Percentiles rank a stretch among this genome's conserved stretches.
Evolutionary conservation across 768 basidiomycete genomes (phyloP).

Genomic region (Leccinum truebloodii): DNA sequence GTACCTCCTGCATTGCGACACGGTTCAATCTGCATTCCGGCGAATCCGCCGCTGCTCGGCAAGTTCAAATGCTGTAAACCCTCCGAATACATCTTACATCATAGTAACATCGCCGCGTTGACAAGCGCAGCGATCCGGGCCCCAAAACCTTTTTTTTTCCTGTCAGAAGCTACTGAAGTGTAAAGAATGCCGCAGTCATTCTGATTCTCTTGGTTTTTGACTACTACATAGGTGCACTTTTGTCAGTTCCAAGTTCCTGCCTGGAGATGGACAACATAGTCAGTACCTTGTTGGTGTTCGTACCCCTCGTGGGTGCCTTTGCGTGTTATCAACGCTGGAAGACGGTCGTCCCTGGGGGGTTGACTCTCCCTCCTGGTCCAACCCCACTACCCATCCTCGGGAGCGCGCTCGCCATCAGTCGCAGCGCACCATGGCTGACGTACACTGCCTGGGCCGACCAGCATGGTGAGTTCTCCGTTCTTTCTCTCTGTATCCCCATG

Average conservation of each 20-base stretch:
- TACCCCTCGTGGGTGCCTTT: not conserved
- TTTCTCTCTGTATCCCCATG: too few species aligned
- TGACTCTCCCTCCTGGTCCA: slow-evolving; percentile 17
- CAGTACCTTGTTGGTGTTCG: not conserved
- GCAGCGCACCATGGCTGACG: slow-evolving; percentile 11
- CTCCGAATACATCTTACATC: too few species aligned
- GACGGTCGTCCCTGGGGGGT: not conserved
- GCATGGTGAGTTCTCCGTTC: slow-evolving; percentile 8
- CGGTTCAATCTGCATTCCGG: not conserved
- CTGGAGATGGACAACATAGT: not conserved
- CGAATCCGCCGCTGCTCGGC: too few species aligned
- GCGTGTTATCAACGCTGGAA: not conserved
- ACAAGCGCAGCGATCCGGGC: too few species aligned
- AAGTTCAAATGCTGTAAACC: too few species aligned
- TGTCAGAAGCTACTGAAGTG: too few species aligned
- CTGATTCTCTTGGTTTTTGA: too few species aligned
- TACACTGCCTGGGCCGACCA: slow-evolving; percentile 15
- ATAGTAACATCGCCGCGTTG: too few species aligned
- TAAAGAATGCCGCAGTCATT: too few species aligned
- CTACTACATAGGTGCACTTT: too few species aligned
- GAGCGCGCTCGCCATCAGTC: slow-evolving; percentile 11
- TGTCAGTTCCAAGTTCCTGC: not conserved
- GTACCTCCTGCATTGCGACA: not conserved
- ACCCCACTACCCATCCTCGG: slow-evolving; percentile 13
- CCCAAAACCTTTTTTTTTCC: too few species aligned